Percentiles rank a stretch among this genome's conserved stretches.
Conservation (phyloP, 805 yeast species). For the Saturnispora bothae region DNA sequence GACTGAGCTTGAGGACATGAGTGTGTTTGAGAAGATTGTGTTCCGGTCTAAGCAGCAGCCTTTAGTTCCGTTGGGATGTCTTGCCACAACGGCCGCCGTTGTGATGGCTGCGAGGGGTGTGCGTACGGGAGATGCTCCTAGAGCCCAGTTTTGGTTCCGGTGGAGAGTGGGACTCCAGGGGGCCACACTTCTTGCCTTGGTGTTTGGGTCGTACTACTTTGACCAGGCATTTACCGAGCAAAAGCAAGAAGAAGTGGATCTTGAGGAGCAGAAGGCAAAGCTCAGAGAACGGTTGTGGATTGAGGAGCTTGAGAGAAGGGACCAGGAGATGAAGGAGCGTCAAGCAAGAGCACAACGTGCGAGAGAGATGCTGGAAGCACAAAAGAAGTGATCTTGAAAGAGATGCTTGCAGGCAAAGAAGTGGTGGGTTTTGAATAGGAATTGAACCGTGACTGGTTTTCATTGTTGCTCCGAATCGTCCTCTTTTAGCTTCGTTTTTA, state of each 20-base stretch:
- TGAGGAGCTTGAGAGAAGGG: slow-evolving; percentile 82
- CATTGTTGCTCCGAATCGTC: too few species aligned
- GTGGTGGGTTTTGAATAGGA: too few species aligned
- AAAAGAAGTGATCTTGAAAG: too few species aligned
- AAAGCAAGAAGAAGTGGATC: slow-evolving; percentile 49
- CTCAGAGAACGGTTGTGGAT: slow-evolving; percentile 82
- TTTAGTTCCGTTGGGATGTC: slow-evolving; percentile 72
- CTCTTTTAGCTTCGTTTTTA: too few species aligned
- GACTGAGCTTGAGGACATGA: slow-evolving; percentile 37
- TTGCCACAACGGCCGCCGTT: slow-evolving; percentile 75
- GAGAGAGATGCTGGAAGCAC: slow-evolving; percentile 26
- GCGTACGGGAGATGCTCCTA: slow-evolving; percentile 56
- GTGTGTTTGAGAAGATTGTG: slow-evolving; percentile 46
- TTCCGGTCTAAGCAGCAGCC: slow-evolving; percentile 77
- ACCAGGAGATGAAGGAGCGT: slow-evolving; percentile 57
- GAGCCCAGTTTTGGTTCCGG: slow-evolving; percentile 79
- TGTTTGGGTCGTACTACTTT: slow-evolving; percentile 66
- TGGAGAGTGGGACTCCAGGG: slow-evolving; percentile 87
- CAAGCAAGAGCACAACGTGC: slow-evolving; percentile 58
- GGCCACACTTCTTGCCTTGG: slow-evolving; percentile 69
- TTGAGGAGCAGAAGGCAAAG: slow-evolving; percentile 67
- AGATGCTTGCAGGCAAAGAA: too few species aligned
- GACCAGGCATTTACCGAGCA: slow-evolving; percentile 37
- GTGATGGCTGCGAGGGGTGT: slow-evolving; percentile 67
- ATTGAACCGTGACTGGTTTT: too few species aligned